These are phyloP conservation scores for Sequoia sempervirens DNA, from an alignment of 75 land plant species.

Conservation along the genomic window DNA sequence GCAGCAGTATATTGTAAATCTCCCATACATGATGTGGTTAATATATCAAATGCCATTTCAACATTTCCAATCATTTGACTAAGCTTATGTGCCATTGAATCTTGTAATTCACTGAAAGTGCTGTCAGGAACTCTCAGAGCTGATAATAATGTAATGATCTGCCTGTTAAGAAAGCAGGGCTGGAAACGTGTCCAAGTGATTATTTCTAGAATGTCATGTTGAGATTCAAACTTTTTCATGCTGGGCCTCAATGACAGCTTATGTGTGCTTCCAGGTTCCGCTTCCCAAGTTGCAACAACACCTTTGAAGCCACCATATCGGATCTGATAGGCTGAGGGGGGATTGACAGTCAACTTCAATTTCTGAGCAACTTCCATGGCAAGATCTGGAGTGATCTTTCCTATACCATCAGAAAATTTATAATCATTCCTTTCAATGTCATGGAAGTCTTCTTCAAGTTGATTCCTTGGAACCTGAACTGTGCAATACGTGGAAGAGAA, in stretches of 20 bases:
- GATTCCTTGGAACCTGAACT: conserved; percentile 43
- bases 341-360: conserved; percentile 37
- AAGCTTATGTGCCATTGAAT: conserved; percentile 50
- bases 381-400: conserved; percentile 68
- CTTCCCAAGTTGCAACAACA: conserved; percentile 68
- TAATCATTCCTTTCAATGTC: conserved; percentile 66
- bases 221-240: conserved; percentile 83
- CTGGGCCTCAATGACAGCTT: conserved; percentile 63
- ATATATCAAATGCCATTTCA: conserved; percentile 62
- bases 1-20: conserved; percentile 67
- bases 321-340: conserved; percentile 87
- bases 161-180: conserved; percentile 81
- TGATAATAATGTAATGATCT: conserved; percentile 76
- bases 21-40: conserved; percentile 56
- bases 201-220: conserved; percentile 60
- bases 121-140: conserved; percentile 56
- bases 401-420: conserved; percentile 85
- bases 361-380: conserved; percentile 62
- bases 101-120: conserved; percentile 62
- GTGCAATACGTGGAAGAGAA: conserved; percentile 85
- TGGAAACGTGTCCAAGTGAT: conserved; percentile 77
- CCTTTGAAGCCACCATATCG: conserved; percentile 95
- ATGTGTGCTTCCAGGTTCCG: conserved; percentile 26
- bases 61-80: conserved; percentile 46
- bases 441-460: conserved; percentile 23